Conservation (phyloP, 257 asterid genomes). For the Solanum tarapatanum region DNA sequence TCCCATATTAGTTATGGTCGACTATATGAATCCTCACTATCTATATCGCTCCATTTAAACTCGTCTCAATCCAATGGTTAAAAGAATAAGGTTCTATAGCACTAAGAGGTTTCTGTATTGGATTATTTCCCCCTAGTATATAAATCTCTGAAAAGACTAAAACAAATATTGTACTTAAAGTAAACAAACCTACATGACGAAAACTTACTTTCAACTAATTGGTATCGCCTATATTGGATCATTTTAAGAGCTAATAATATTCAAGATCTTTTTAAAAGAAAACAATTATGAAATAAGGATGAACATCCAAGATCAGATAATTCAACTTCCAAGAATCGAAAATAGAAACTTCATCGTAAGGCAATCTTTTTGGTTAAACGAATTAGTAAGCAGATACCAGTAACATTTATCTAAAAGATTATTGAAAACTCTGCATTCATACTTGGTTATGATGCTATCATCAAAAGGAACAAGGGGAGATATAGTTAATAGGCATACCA, state of each 20-base stretch:
- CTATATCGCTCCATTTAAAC: neutral
- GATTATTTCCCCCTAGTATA: neutral
- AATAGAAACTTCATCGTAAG: neutral
- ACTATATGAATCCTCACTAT: neutral
- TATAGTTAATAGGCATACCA: conserved; percentile 29
- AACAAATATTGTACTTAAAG: neutral
- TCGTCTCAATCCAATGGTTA: neutral
- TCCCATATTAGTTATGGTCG: neutral
- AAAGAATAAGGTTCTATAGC: neutral
- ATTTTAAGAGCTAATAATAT: neutral
- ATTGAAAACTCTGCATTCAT: neutral
- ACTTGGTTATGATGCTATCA: neutral
- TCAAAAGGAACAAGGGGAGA: neutral
- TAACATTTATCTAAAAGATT: too few relatives aligned
- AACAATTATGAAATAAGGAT: neutral
- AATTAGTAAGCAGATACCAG: too few relatives aligned
- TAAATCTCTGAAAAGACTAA: neutral
- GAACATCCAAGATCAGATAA: neutral
- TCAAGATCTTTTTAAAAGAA: neutral
- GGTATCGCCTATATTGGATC: neutral
- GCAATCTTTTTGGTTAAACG: neutral
- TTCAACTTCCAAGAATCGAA: neutral
- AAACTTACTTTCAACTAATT: neutral
- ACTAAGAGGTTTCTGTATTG: neutral
- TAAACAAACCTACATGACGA: neutral